Conservation (phyloP, 208 protist genomes). For the Wallacemonas sp. region DNA sequence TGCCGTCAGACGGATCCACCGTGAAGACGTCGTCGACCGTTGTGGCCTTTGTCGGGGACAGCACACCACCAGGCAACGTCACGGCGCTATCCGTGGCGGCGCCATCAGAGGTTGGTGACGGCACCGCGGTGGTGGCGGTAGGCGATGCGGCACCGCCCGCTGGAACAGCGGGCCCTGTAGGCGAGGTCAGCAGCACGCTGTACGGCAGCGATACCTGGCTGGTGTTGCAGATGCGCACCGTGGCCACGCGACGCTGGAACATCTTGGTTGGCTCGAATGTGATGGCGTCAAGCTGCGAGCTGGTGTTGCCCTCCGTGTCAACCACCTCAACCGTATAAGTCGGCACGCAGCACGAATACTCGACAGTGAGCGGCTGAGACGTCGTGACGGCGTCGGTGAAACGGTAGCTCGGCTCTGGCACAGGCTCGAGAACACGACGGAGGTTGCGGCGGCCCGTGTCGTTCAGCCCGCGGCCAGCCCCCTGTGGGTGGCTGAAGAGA, state of each 20-base stretch:
- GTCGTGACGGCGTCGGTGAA: slow-evolving; percentile 35
- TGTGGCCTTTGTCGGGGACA: neutral
- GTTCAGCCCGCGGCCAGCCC: slow-evolving; percentile 11
- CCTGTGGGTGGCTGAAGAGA: neutral
- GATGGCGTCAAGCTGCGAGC: slow-evolving; percentile 39
- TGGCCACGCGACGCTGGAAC: slow-evolving; percentile 86
- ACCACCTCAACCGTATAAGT: slow-evolving; percentile 51
- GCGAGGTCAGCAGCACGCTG: slow-evolving; percentile 26
- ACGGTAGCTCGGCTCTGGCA: slow-evolving; percentile 67
- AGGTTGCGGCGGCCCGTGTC: slow-evolving; percentile 51
- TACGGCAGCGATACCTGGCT: slow-evolving; percentile 79
- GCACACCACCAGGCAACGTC: neutral
- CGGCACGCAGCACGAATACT: slow-evolving; percentile 68
- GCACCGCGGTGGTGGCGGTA: neutral
- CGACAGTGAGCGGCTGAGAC: slow-evolving; percentile 60
- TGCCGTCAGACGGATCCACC: slow-evolving; percentile 63
- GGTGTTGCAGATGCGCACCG: slow-evolving; percentile 89
- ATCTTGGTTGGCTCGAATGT: slow-evolving; percentile 93
- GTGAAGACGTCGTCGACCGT: slow-evolving; percentile 46
- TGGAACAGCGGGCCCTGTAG: neutral
- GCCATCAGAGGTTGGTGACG: neutral
- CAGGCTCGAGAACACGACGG: slow-evolving; percentile 69
- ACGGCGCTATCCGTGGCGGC: neutral
- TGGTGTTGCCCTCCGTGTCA: slow-evolving; percentile 28
- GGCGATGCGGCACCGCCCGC: neutral